A percentile compares a stretch with the other conserved stretches of the same genome.
These are phyloP conservation scores for Suhomyces sp. DNA, from an alignment of 805 yeast species.

Conservation along the genomic window DNA sequence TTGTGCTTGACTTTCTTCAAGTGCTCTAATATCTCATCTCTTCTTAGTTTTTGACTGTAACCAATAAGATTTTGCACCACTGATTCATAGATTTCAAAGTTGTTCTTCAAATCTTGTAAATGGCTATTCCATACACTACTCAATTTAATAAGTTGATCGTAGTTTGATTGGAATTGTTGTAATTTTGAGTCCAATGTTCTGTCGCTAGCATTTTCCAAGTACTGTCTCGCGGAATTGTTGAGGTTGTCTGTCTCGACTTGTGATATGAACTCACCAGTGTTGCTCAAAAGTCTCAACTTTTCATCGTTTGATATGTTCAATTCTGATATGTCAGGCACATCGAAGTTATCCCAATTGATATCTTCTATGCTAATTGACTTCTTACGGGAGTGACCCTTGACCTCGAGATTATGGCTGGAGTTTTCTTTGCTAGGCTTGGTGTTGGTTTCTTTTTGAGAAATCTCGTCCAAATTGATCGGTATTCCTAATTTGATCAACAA, in stretches of 20 bases:
- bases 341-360: slow-evolving; percentile 35
- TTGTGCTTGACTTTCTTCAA: slow-evolving; percentile 13
- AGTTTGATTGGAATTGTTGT: slow-evolving; percentile 27
- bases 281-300: slow-evolving; percentile 21
- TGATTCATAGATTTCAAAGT: slow-evolving; percentile 74
- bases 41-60: slow-evolving; percentile 75
- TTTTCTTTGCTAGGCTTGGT: neutral
- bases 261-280: slow-evolving; percentile 25
- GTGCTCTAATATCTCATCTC: slow-evolving; percentile 42
- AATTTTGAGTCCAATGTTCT: slow-evolving; percentile 26
- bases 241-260: slow-evolving; percentile 33
- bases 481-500: slow-evolving; percentile 64
- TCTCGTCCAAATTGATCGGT: slow-evolving; percentile 68
- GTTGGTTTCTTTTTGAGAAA: slow-evolving; percentile 11
- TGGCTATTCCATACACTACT: slow-evolving; percentile 51
- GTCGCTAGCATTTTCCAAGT: slow-evolving; percentile 20
- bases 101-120: slow-evolving; percentile 49
- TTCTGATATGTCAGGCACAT: slow-evolving; percentile 32
- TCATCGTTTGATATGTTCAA: slow-evolving; percentile 29
- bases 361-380: slow-evolving; percentile 10
- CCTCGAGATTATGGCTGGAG: neutral
- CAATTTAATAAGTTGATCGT: slow-evolving; percentile 23
- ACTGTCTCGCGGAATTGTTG: slow-evolving; percentile 26
- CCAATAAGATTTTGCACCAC: slow-evolving; percentile 91
- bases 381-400: slow-evolving; percentile 1